Percentiles rank a stretch among this genome's conserved stretches.
phyloP scores from a whole-genome alignment of 495 filamentous ascomycete species.

The Daldinia caldariorum region DNA sequence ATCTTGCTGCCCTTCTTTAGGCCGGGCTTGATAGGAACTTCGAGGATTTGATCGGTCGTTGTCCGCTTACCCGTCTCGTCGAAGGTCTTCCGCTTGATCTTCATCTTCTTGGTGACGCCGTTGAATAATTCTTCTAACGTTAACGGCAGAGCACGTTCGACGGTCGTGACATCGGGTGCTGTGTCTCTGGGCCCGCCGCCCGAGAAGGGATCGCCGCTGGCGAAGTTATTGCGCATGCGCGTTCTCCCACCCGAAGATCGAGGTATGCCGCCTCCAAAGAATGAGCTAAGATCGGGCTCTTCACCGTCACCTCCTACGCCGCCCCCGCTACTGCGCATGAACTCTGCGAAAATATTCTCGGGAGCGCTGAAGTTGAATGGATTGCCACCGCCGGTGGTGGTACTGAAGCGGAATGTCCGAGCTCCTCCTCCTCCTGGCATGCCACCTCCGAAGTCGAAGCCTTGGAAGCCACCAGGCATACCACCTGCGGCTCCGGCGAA shows the following conservation, averaged over 20 bases:
- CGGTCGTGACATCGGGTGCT: conserved; percentile 87
- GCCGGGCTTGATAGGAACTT: conserved; percentile 93
- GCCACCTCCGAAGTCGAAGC: conserved; percentile 63
- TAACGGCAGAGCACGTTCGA: conserved; percentile 84
- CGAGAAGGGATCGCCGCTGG: conserved; percentile 53
- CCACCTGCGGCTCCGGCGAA: conserved; percentile 61
- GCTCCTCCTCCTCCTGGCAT: conserved; percentile 56
- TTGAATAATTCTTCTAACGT: conserved; percentile 87
- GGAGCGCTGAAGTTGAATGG: conserved; percentile 85
- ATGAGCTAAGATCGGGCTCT: conserved; percentile 46
- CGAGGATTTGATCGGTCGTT: conserved; percentile 86
- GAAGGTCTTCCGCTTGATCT: conserved; percentile 94
- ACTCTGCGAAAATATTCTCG: conserved; percentile 84
- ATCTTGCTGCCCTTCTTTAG: conserved; percentile 97
- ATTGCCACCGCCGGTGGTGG: conserved; percentile 57
- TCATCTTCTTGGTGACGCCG: conserved; percentile 93
- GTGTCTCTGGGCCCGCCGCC: conserved; percentile 59
- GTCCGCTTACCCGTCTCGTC: conserved; percentile 85
- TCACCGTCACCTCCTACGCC: conserved; percentile 50
- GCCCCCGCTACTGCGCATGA: conserved; percentile 69
- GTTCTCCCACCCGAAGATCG: conserved; percentile 52
- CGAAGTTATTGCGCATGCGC: conserved; percentile 52
- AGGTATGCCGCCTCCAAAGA: conserved; percentile 51
- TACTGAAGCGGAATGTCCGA: conserved; percentile 80
- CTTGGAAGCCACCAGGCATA: conserved; percentile 58